Percentiles rank a stretch among this genome's conserved stretches.
Conservation (phyloP, 345 rosid species). For the Passiflora organensis region DNA sequence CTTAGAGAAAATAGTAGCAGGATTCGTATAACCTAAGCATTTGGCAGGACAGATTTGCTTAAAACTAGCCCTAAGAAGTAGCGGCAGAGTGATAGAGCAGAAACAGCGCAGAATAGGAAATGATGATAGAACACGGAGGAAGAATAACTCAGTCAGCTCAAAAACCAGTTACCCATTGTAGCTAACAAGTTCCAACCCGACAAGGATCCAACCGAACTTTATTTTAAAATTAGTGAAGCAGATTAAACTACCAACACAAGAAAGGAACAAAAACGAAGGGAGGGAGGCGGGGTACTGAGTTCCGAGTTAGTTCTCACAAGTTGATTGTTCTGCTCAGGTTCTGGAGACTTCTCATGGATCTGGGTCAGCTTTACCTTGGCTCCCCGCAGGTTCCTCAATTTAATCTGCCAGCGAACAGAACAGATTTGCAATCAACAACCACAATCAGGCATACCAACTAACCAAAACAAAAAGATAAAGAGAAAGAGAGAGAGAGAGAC, state of each 20-base stretch:
- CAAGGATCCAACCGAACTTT: neutral
- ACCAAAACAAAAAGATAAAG: neutral
- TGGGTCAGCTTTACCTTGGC: conserved; percentile 20
- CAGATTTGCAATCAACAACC: conserved; percentile 4
- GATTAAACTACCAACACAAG: neutral
- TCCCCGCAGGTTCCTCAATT: conserved; percentile 17
- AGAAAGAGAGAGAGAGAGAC: conserved; percentile 5
- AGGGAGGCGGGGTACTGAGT: neutral
- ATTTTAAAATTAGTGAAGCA: conserved; percentile 1
- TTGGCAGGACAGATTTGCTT: too few relatives aligned
- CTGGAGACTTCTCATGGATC: conserved; percentile 20
- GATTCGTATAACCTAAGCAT: too few relatives aligned
- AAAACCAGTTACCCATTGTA: neutral
- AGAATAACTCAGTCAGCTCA: neutral
- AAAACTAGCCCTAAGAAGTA: too few relatives aligned
- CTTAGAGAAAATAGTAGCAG: too few relatives aligned
- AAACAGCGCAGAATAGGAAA: neutral
- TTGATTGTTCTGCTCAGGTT: conserved; percentile 16
- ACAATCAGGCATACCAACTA: conserved; percentile 8
- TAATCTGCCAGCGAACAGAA: conserved; percentile 15
- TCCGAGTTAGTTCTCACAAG: conserved; percentile 13
- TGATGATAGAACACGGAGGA: neutral
- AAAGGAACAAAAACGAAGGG: neutral
- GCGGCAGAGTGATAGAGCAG: too few relatives aligned
- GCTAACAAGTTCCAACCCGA: neutral